A percentile compares a stretch with the other conserved stretches of the same genome.
Evolutionary conservation across 2,329 filamentous ascomycete species (phyloP).

Genomic region (Hypoxylon sp.): DNA sequence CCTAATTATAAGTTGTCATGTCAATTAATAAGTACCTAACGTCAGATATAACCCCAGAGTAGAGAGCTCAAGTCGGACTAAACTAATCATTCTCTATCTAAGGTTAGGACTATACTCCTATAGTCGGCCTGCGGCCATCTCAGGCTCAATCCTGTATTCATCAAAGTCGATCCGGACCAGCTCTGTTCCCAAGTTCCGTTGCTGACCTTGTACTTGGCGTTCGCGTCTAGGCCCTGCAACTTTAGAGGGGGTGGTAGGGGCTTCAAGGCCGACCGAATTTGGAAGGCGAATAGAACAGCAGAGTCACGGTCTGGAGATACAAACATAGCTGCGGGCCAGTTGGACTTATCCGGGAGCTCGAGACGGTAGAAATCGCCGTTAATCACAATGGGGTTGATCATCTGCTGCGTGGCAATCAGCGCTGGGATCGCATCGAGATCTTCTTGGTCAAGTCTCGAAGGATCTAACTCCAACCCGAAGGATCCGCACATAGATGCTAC

Average conservation of each 20-base stretch:
- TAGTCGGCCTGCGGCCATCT: constrained; percentile 65
- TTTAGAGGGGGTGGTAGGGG: constrained; percentile 67
- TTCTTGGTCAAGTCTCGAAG: constrained; percentile 63
- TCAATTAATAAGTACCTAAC: background rate
- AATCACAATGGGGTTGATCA: constrained; percentile 72
- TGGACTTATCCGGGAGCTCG: constrained; percentile 69
- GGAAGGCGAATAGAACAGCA: constrained; percentile 73
- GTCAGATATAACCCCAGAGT: background rate
- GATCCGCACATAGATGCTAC: constrained; percentile 79
- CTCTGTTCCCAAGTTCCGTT: constrained; percentile 61
- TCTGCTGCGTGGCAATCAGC: constrained; percentile 68
- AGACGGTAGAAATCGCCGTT: constrained; percentile 72
- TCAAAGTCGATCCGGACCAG: constrained; percentile 71
- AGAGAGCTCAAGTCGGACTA: background rate
- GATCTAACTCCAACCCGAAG: constrained; percentile 75
- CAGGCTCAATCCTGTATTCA: constrained; percentile 72
- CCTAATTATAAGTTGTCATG: constrained; percentile 3
- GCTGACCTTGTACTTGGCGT: constrained; percentile 67
- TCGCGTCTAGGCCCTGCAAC: constrained; percentile 69
- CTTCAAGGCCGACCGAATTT: constrained; percentile 67
- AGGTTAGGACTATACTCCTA: constrained; percentile 69
- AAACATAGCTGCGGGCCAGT: constrained; percentile 74
- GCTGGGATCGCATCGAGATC: constrained; percentile 68
- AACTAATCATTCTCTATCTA: constrained; percentile 62
- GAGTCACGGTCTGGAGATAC: constrained; percentile 65